Evolutionary conservation across 805 yeast genomes (phyloP).

Genomic region (Ogataea kodamae): DNA sequence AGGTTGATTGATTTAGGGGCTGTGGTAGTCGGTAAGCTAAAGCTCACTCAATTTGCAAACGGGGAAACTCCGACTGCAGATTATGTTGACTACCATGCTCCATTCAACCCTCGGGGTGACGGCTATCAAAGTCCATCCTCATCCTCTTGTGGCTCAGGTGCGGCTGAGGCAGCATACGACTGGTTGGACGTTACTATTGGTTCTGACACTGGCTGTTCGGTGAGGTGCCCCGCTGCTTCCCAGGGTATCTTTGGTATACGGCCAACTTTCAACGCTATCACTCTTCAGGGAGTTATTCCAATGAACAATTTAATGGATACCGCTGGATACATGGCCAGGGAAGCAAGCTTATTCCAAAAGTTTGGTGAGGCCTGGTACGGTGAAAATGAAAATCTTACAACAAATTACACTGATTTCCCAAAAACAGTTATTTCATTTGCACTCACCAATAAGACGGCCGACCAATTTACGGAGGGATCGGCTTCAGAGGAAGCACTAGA

Average conservation of each 20-base stretch:
- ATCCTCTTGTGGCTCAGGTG: slow-evolving; percentile 14
- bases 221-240: slow-evolving; percentile 12
- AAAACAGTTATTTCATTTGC: slow-evolving; percentile 11
- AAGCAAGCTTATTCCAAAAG: slow-evolving; percentile 7
- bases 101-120: slow-evolving; percentile 15
- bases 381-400: slow-evolving; percentile 8
- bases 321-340: slow-evolving; percentile 12
- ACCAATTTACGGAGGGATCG: slow-evolving; percentile 3
- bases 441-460: slow-evolving; percentile 3
- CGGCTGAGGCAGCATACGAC: slow-evolving; percentile 15
- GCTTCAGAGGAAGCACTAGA: slow-evolving; percentile 6
- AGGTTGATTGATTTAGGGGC: slow-evolving; percentile 14
- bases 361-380: slow-evolving; percentile 16
- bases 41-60: slow-evolving; percentile 14
- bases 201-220: slow-evolving; percentile 15
- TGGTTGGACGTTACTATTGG: slow-evolving; percentile 14
- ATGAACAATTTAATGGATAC: slow-evolving; percentile 14
- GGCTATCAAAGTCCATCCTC: slow-evolving; percentile 15
- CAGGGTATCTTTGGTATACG: slow-evolving; percentile 14
- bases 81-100: slow-evolving; percentile 16
- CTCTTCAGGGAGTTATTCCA: slow-evolving; percentile 13
- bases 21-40: slow-evolving; percentile 12
- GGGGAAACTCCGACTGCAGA: slow-evolving; percentile 14
- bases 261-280: slow-evolving; percentile 14
- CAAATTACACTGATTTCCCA: slow-evolving; percentile 11